These are phyloP conservation scores for Emmonsiellopsis sp. DNA, from an alignment of 2,329 filamentous ascomycete species.

Conservation along the genomic window DNA sequence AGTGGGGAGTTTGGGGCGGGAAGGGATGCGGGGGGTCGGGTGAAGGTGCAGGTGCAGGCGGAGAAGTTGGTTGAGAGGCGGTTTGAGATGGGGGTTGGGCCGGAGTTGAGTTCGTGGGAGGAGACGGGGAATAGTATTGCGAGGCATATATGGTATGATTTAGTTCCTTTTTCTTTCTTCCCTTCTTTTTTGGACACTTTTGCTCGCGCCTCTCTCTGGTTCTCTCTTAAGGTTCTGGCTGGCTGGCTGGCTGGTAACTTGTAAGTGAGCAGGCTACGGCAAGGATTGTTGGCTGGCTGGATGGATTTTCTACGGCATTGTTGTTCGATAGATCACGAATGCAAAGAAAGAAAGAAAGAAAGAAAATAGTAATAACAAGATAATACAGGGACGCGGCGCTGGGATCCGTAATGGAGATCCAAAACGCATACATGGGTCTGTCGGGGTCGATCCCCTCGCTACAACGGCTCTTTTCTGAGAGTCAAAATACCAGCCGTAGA, in stretches of 20 bases:
- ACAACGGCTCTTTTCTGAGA: constrained; percentile 23
- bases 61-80: constrained; percentile 48
- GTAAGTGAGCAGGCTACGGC: neutral
- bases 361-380: neutral
- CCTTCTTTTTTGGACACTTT: neutral
- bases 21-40: too few species aligned
- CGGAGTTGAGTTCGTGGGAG: constrained; percentile 48
- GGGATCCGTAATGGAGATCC: constrained; percentile 45
- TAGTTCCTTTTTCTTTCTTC: neutral
- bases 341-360: too few species aligned
- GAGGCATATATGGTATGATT: constrained; percentile 55
- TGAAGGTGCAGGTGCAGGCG: constrained; percentile 22
- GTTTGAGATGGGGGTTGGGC: constrained; percentile 27
- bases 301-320: too few species aligned
- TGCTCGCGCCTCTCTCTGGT: too few species aligned
- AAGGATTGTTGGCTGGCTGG: too few species aligned
- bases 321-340: too few species aligned
- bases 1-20: constrained; percentile 37
- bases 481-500: constrained; percentile 11
- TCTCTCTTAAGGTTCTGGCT: neutral
- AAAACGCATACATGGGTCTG: constrained; percentile 30
- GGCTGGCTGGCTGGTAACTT: neutral
- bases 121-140: constrained; percentile 66
- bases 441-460: constrained; percentile 17
- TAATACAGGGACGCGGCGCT: constrained; percentile 47